A percentile compares a stretch with the other conserved stretches of the same genome.
Conservation (phyloP, 2,329 filamentous ascomycete genomes). For the Gaeumannomyces tritici region DNA sequence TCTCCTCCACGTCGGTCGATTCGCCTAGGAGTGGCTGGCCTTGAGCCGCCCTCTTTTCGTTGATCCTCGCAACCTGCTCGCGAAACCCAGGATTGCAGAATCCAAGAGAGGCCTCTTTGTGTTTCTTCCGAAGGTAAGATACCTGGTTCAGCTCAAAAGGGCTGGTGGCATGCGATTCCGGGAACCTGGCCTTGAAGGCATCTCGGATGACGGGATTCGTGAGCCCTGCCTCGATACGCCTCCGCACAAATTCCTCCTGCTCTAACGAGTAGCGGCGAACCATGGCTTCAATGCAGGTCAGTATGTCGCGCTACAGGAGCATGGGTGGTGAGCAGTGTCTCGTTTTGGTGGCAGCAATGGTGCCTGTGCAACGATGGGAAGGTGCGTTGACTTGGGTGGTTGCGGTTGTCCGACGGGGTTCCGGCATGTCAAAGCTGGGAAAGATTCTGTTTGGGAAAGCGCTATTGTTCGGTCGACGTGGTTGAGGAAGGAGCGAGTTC, state of each 20-base stretch:
- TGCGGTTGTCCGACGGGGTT: background rate
- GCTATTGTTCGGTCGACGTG: too few relatives aligned
- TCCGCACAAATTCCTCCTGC: background rate
- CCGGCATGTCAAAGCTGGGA: background rate
- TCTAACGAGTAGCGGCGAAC: background rate
- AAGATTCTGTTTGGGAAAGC: background rate
- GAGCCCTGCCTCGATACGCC: background rate
- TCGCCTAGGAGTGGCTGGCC: background rate
- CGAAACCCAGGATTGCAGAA: background rate
- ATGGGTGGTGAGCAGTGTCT: too few relatives aligned
- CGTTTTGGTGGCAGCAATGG: too few relatives aligned
- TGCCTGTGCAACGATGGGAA: background rate
- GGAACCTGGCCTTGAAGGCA: background rate
- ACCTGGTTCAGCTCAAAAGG: background rate
- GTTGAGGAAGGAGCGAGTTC: background rate
- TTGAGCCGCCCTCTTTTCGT: background rate
- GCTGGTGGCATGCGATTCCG: background rate
- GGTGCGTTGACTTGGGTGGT: too few relatives aligned
- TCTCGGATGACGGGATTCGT: background rate
- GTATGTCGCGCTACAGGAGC: too few relatives aligned
- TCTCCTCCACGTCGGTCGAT: background rate
- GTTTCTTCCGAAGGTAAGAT: background rate
- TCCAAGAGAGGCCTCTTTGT: background rate
- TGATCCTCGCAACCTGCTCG: background rate
- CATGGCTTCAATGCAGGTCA: background rate